A percentile compares a stretch with the other conserved stretches of the same genome.
Evolutionary conservation across 2,329 filamentous ascomycete species (phyloP).

Genomic region (Talaromyces piceae): DNA sequence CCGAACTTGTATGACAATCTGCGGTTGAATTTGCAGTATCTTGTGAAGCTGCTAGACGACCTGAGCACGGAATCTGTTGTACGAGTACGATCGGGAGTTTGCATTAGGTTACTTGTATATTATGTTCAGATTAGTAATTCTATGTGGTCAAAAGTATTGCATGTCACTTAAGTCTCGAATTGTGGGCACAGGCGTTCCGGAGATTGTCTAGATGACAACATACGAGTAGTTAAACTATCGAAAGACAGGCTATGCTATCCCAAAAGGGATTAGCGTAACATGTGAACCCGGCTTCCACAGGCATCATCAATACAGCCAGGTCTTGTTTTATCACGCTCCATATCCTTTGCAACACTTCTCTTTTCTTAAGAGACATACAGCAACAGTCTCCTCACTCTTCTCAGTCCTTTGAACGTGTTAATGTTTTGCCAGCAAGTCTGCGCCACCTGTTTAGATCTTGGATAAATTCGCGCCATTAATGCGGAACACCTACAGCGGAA

Average conservation of each 20-base stretch:
- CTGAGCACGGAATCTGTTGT: background rate
- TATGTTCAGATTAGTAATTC: background rate
- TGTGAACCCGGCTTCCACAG: conserved; percentile 7
- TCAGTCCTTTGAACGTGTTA: background rate
- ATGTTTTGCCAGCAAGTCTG: background rate
- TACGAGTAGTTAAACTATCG: background rate
- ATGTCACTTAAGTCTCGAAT: background rate
- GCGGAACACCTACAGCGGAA: background rate
- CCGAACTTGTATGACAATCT: background rate
- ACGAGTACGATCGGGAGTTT: background rate
- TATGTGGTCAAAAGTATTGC: background rate
- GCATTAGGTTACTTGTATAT: background rate
- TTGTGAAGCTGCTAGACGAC: background rate
- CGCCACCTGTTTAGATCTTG: background rate
- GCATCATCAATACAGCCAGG: background rate
- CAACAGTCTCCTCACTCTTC: background rate
- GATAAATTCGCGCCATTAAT: background rate
- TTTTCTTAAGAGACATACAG: background rate
- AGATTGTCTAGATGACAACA: too few relatives aligned
- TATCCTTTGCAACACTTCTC: background rate
- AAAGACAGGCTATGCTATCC: conserved; percentile 2
- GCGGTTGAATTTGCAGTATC: background rate
- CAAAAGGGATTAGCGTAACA: conserved; percentile 12
- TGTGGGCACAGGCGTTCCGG: too few relatives aligned
- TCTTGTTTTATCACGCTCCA: background rate